Evolutionary conservation across 2,329 filamentous ascomycete genomes (phyloP).

Genomic region (Pseudogymnoascus sp.): DNA sequence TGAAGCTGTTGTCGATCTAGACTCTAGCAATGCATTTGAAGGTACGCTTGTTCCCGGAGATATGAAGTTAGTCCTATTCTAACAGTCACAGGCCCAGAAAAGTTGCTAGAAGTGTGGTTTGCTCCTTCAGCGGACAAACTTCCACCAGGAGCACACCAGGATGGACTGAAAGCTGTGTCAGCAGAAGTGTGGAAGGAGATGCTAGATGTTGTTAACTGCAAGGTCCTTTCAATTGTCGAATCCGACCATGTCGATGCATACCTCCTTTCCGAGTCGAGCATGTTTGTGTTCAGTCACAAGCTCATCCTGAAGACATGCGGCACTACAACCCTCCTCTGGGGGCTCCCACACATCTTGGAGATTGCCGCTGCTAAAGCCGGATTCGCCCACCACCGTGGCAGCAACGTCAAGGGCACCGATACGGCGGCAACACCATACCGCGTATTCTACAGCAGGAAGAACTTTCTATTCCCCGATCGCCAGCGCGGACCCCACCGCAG

Average conservation of each 20-base stretch:
- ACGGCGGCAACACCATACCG: conserved; percentile 83
- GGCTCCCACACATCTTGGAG: conserved; percentile 82
- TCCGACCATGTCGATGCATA: conserved; percentile 95
- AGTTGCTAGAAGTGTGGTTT: conserved; percentile 98
- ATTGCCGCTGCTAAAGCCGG: conserved; percentile 82
- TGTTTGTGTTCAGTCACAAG: conserved; percentile 99
- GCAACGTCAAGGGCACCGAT: conserved; percentile 52
- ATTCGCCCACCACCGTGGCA: conserved; percentile 69
- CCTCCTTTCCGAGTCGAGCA: conserved; percentile 95
- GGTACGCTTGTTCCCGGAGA: conserved; percentile 41
- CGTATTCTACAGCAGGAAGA: conserved; percentile 98
- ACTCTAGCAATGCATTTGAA: conserved; percentile 95
- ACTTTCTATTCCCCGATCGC: conserved; percentile 90
- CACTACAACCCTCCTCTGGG: conserved; percentile 86
- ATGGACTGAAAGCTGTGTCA: conserved; percentile 76
- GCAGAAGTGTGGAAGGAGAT: conserved; percentile 88
- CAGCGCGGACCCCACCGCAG: conserved; percentile 91
- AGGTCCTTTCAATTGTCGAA: conserved; percentile 88
- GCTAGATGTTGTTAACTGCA: conserved; percentile 97
- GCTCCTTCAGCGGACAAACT: conserved; percentile 67
- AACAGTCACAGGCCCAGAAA: conserved; percentile 65
- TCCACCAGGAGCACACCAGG: conserved; percentile 33
- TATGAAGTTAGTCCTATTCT: conserved; percentile 21
- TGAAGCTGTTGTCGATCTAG: conserved; percentile 83
- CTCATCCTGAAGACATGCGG: conserved; percentile 97